Conservation (phyloP, 495 filamentous ascomycete species). For the Penicillium egyptiacum region DNA sequence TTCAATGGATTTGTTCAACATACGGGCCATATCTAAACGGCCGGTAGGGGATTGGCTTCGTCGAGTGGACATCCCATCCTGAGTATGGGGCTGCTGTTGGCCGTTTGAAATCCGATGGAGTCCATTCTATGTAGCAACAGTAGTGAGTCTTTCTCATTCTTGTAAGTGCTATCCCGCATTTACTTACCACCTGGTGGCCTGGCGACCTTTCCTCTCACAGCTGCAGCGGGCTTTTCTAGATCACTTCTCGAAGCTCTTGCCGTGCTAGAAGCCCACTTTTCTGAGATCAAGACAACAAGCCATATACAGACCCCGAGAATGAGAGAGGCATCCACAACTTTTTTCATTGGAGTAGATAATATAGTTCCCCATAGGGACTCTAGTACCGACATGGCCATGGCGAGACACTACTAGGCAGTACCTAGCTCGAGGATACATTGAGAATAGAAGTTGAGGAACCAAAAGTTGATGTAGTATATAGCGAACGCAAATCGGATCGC, state of each 20-base stretch:
- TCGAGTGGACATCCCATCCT: conserved; percentile 67
- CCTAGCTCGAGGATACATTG: background rate
- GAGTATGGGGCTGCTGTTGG: conserved; percentile 67
- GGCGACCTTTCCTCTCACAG: conserved; percentile 18
- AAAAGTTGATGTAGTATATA: background rate
- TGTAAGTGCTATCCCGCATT: background rate
- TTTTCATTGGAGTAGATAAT: conserved; percentile 13
- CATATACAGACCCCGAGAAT: conserved; percentile 28
- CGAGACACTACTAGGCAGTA: background rate
- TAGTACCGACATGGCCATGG: conserved; percentile 5
- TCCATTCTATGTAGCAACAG: conserved; percentile 56
- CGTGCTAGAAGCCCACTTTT: conserved; percentile 26
- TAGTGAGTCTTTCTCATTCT: background rate
- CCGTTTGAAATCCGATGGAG: conserved; percentile 64
- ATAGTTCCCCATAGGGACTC: conserved; percentile 10
- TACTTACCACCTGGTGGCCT: conserved; percentile 40
- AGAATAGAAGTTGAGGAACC: background rate
- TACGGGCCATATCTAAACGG: conserved; percentile 80
- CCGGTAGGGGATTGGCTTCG: conserved; percentile 80
- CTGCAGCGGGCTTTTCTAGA: conserved; percentile 27
- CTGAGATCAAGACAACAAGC: conserved; percentile 20
- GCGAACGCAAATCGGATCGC: background rate
- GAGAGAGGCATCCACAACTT: conserved; percentile 25
- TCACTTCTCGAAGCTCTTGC: conserved; percentile 27
- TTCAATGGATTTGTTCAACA: conserved; percentile 12